Evolutionary conservation across 2,329 filamentous ascomycete genomes (phyloP), one percentile per base, ranked within the genome.

Genomic region (Alternaria tenuissima): DNA sequence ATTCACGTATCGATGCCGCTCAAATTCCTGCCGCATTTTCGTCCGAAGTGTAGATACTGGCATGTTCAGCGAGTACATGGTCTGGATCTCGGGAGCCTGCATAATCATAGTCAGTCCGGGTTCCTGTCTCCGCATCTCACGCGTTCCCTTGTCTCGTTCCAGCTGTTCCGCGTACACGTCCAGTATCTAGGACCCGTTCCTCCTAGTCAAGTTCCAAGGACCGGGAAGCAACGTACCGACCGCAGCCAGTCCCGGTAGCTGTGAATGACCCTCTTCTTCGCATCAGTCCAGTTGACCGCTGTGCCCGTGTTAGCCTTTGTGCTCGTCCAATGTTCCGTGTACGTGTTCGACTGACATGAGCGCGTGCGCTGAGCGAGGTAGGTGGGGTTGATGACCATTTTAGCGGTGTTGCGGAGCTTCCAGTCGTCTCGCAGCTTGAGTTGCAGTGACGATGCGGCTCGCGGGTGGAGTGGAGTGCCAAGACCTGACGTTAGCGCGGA

Each of bases 191-290:
- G 1, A 34, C 34, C 8, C n/a, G 12, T 20, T 36, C 30, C 9
- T 7, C 0, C 3, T 16, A 32, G 14, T 14, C 0, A 6, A n/a
- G 9, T 28, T 18, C 16, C 18, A 12, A 4, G 2, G 18, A 11
- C 34, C 5, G 16, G 30, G 24, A 48, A 26, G 43, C 18, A 56
- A 89, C 94, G 78, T 90, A 99, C 95, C 81, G 93, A 90, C 85
- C 95, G 90, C 74, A 98, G 88, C 95, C 95, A 99, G 85, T 94
- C 91, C 79, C 95, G 88, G 85, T 99, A 99, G 73, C 92, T 91
- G 78, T 89, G 88, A 72, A 97, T 82, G 67, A 97, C 95, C 85
- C 94, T 89, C 79, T 85, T 86, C 82, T 91, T 92, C 74, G 94
- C 94, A 85, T 98, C 93, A 73, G 82, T 78, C 93, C 92, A 97